A percentile compares a stretch with the other conserved stretches of the same genome.
These are phyloP conservation scores for Trichoderma sp. DNA, from an alignment of 2,329 filamentous ascomycete genomes.

Conservation along the genomic window DNA sequence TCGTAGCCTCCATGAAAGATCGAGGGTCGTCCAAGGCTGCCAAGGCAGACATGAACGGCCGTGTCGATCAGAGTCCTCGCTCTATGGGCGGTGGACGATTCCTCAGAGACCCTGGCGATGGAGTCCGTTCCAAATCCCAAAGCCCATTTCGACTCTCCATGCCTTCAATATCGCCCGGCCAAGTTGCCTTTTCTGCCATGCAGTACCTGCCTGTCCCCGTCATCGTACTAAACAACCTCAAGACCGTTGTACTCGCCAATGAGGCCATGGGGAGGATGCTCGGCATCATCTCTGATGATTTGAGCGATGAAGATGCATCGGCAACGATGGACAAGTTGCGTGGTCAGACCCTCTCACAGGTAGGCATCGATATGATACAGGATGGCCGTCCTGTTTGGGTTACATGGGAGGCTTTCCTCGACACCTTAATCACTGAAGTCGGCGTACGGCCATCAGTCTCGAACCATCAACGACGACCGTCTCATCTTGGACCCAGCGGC, in stretches of 20 bases:
- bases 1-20: conserved; percentile 21
- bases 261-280: conserved; percentile 71
- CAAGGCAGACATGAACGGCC: neutral
- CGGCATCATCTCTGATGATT: conserved; percentile 49
- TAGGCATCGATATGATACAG: conserved; percentile 71
- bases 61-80: conserved; percentile 28
- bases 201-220: conserved; percentile 73
- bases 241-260: conserved; percentile 71
- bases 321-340: conserved; percentile 57
- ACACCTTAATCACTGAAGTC: conserved; percentile 49
- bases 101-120: conserved; percentile 31
- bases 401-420: conserved; percentile 58
- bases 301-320: conserved; percentile 40
- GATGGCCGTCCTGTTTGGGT: conserved; percentile 60
- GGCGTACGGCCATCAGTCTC: conserved; percentile 30
- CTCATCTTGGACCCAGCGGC: conserved; percentile 26
- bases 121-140: conserved; percentile 36
- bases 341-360: conserved; percentile 64
- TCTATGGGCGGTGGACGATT: conserved; percentile 33
- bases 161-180: conserved; percentile 48
- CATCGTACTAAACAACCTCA: conserved; percentile 64
- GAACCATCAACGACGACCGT: conserved; percentile 19
- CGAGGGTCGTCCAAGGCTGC: conserved; percentile 8
- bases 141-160: conserved; percentile 43
- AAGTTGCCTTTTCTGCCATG: conserved; percentile 64